A percentile compares a stretch with the other conserved stretches of the same genome.
Conservation (phyloP, 78 protist species). For the Bodo saltans region DNA sequence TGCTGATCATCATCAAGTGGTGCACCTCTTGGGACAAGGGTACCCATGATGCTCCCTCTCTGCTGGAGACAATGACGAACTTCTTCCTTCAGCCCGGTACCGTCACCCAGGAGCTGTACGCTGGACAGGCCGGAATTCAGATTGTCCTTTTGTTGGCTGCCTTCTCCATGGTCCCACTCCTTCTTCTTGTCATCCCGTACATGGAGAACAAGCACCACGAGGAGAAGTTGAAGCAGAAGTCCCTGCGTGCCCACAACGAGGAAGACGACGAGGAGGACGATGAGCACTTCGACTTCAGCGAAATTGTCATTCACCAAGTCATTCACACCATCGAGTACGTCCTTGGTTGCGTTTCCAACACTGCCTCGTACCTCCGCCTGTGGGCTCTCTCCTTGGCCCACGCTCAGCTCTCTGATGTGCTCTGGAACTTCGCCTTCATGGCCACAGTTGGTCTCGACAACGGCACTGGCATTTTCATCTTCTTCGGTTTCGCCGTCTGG, state of each 20-base stretch:
- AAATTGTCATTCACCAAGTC: constrained; percentile 71
- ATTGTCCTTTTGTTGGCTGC: background rate
- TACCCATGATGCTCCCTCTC: constrained; percentile 43
- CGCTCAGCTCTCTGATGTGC: constrained; percentile 83
- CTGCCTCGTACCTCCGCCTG: constrained; percentile 99
- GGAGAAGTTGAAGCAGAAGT: background rate
- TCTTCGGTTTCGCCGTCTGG: constrained; percentile 84
- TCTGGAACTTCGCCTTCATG: constrained; percentile 59
- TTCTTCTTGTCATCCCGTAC: constrained; percentile 6
- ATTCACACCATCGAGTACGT: constrained; percentile 99
- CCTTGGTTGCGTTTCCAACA: constrained; percentile 97
- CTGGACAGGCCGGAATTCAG: constrained; percentile 16
- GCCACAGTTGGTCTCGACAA: background rate
- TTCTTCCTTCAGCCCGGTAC: constrained; percentile 65
- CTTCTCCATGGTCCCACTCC: background rate
- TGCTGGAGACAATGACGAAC: constrained; percentile 69
- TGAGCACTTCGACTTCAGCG: constrained; percentile 35
- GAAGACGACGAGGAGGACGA: background rate
- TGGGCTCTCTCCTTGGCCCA: constrained; percentile 99
- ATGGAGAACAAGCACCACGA: background rate
- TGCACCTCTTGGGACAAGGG: background rate
- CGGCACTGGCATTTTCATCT: constrained; percentile 29
- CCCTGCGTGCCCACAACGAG: background rate
- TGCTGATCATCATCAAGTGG: constrained; percentile 84
- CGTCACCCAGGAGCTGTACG: background rate